Evolutionary conservation across 352 stramenopile species (phyloP).

Genomic region (Heterotrichella gracilis): DNA sequence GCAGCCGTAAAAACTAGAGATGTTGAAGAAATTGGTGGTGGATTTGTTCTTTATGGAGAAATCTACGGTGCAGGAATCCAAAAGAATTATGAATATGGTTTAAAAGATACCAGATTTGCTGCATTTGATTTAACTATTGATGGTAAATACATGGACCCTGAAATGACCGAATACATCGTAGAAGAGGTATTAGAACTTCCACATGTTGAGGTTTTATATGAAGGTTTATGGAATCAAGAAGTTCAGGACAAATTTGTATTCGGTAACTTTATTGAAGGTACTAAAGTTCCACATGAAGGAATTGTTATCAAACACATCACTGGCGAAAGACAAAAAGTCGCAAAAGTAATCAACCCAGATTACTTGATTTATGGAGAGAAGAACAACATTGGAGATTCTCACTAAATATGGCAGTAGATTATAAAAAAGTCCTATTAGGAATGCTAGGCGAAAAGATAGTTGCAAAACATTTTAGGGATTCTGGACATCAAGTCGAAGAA

Average conservation of each 20-base stretch:
- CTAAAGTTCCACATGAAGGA: slow-evolving; percentile 12
- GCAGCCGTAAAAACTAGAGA: neutral
- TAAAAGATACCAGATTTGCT: neutral
- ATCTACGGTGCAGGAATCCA: neutral
- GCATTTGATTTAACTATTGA: neutral
- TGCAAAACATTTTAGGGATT: too few relatives aligned
- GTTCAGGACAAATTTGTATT: slow-evolving; percentile 1
- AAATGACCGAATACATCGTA: neutral
- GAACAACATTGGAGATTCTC: neutral
- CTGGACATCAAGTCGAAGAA: too few relatives aligned
- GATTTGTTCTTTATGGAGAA: slow-evolving; percentile 6
- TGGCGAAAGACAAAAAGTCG: slow-evolving; percentile 2
- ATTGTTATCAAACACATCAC: neutral
- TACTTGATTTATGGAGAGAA: slow-evolving; percentile 10
- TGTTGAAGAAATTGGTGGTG: neutral
- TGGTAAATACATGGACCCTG: neutral
- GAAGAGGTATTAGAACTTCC: neutral
- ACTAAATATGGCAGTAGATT: too few relatives aligned
- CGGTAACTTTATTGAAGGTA: neutral
- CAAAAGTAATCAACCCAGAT: slow-evolving; percentile 9
- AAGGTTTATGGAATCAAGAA: neutral
- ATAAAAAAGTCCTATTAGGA: too few relatives aligned
- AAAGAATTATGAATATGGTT: slow-evolving; percentile 12
- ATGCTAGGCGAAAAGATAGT: too few relatives aligned
- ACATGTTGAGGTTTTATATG: neutral